These are phyloP conservation scores for Citrus mangshanensis DNA, from an alignment of 345 rosid genomes.

Conservation along the genomic window DNA sequence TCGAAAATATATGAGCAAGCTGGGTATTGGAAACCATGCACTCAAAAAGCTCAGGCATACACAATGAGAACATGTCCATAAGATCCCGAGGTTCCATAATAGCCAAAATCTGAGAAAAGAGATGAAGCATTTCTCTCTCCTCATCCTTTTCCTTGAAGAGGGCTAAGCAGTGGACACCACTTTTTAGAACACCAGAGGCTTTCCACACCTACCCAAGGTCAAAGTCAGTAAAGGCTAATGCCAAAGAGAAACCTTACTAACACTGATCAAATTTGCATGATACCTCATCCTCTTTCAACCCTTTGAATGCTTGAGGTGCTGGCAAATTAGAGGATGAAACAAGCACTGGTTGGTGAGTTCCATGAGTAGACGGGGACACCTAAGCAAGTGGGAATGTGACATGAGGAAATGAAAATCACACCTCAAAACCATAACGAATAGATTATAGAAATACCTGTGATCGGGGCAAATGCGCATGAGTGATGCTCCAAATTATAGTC, in stretches of 20 bases:
- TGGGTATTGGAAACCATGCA: slow-evolving; percentile 90
- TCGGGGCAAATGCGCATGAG: slow-evolving; percentile 95
- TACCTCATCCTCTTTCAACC: slow-evolving; percentile 99
- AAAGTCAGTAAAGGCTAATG: slow-evolving; percentile 26
- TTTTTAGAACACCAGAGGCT: slow-evolving; percentile 93
- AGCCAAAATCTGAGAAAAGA: slow-evolving; percentile 85
- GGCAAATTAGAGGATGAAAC: slow-evolving; percentile 59
- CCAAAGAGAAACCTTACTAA: background rate
- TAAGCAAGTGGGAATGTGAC: slow-evolving; percentile 32
- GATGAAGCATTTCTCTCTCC: slow-evolving; percentile 88
- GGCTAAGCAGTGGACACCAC: slow-evolving; percentile 97
- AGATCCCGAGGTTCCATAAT: slow-evolving; percentile 99
- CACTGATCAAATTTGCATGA: slow-evolving; percentile 8
- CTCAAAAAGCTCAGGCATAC: slow-evolving; percentile 97
- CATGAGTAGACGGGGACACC: slow-evolving; percentile 58
- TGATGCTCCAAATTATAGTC: slow-evolving; percentile 95
- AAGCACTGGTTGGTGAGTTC: slow-evolving; percentile 63
- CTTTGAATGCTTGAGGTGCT: slow-evolving; percentile 80
- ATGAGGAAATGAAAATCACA: background rate
- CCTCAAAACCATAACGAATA: background rate
- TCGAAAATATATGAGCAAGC: slow-evolving; percentile 87
- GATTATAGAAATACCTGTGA: slow-evolving; percentile 63
- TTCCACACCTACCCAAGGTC: slow-evolving; percentile 70
- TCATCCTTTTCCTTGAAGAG: slow-evolving; percentile 99
- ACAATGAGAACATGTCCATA: slow-evolving; percentile 97